These are phyloP conservation scores for Lecanosticta acicola DNA, from an alignment of 2,329 filamentous ascomycete genomes.

Conservation along the genomic window DNA sequence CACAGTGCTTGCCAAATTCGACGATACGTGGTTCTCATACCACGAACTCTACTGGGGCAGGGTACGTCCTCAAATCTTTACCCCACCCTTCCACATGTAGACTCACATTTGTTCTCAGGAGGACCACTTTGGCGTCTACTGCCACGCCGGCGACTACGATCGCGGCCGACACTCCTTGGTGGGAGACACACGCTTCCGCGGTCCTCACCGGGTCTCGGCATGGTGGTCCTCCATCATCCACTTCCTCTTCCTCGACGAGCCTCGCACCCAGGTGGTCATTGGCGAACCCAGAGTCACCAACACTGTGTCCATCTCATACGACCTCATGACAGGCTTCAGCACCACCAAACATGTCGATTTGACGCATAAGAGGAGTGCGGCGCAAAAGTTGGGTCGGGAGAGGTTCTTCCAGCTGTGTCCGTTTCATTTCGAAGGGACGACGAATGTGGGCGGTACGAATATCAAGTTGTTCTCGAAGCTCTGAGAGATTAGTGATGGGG, in stretches of 20 bases:
- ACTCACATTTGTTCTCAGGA: slow-evolving; percentile 25
- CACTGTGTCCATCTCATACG: slow-evolving; percentile 65
- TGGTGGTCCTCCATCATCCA: slow-evolving; percentile 56
- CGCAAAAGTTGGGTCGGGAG: slow-evolving; percentile 35
- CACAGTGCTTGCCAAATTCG: slow-evolving; percentile 64
- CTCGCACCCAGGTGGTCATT: slow-evolving; percentile 50
- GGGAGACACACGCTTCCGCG: slow-evolving; percentile 51
- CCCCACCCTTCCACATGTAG: neutral
- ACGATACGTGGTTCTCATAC: slow-evolving; percentile 67
- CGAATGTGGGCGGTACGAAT: slow-evolving; percentile 15
- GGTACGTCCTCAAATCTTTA: slow-evolving; percentile 27
- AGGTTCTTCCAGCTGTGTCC: slow-evolving; percentile 44
- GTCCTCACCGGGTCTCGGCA: slow-evolving; percentile 51
- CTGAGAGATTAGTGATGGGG: no score
- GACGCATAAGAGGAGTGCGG: slow-evolving; percentile 37
- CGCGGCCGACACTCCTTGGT: slow-evolving; percentile 57
- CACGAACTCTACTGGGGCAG: slow-evolving; percentile 77
- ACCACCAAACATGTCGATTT: slow-evolving; percentile 49
- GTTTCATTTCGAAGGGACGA: slow-evolving; percentile 44
- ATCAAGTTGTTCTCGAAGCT: slow-evolving; percentile 11
- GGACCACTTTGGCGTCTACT: slow-evolving; percentile 56
- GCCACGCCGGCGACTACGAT: slow-evolving; percentile 52
- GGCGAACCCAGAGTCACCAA: slow-evolving; percentile 70
- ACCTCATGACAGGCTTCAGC: slow-evolving; percentile 66
- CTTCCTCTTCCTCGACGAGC: slow-evolving; percentile 56